Evolutionary conservation across 768 basidiomycete genomes (phyloP), one percentile per base, ranked within the genome.

Genomic region (Amanita thiersii): DNA sequence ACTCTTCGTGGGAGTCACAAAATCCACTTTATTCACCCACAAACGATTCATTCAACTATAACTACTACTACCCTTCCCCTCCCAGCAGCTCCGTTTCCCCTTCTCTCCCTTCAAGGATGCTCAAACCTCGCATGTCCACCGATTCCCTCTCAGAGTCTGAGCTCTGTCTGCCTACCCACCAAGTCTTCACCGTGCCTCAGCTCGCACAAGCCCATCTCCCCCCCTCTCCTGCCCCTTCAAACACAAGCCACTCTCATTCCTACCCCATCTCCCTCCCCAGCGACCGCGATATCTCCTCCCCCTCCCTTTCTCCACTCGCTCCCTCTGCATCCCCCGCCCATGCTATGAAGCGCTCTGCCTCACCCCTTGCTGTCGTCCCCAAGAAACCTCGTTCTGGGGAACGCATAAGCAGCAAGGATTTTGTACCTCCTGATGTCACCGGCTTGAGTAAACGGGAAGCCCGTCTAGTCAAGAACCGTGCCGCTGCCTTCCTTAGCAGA

Each of bases 381-480:
- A 69, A 67, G 58, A 72, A 72, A 49, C 65, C 70, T 44, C 61
- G 70, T 17, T 54, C 63, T 23, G 70, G 63, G 38, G 73, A 75
- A 54, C 70, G 72, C 44, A 64, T 76, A 47, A 68, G 62, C 45
- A 82, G 75, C 59, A 88, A 84, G 63, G 87, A 90, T 58, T 92
- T 91, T 53, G 58, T 92, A 14, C 87, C 88, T 8, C 89, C 89
- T 37, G 88, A 92, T 57, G 88, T 91, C 45, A 75, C 79, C 45
- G 90, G 90, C 37, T 73, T 92, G 45, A 80, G 73, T 70, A 92
- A 92, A 62, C 86, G 89, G 38, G 89, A 92, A 63, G 89, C 89
- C 46, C 79, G 89, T 39, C 73, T 92, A 6, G 85, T 92, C 44
- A 92, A 92, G 71, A 92, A 92, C 65, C 75, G 89, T 43, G 89